Base-by-base conservation (phyloP, 1,139 yeast species). In the Yamadazyma mexicana region DNA sequence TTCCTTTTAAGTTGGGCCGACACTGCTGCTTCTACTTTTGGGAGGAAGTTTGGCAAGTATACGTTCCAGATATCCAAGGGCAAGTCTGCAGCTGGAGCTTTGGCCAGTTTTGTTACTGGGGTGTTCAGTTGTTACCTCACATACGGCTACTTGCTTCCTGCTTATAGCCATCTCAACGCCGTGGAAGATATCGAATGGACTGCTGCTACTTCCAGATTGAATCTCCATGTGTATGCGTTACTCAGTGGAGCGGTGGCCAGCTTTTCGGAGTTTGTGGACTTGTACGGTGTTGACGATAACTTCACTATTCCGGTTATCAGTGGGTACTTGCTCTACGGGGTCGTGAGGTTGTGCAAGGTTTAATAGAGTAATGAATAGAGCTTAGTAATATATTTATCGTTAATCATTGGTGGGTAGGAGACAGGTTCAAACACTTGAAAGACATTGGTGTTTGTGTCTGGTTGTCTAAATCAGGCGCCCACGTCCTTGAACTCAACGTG, bases 11-110 rank as follows among this genome's bases (percentile, higher is more conserved):
- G 96, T 57, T 92, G 98, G 98, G 91, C 96, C 9, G 98, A 92
- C 58, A 89, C 98, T 8, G 94, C 98, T 5, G 98, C 98, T 2
- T 87, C 97, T 3, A 87, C 97, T 1, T 63, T 91, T 54, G 98
- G 98, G 17, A 75, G 98, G 49, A 76, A 75, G 38, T 88, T 68
- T 59, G 98, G 98, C 6, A 75, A 85, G 52, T 74, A 85, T 50
- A 88, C 97, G 5, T 96, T 96, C 31, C 81, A 82, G 56, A 62
- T 91, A 27, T 73, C 84, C 8, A 67, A 75, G 41, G 79, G 81
- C 44, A 92, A 92, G 61, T 85, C 95, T 1, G 66, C 92, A 36
- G 96, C 97, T 2, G 98, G 98, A 0, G 81, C 91, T 2, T 39
- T 81, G 20, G 98, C 96, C 12, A 95, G 98, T 11, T 86, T 86